Evolutionary conservation across 129 eudicot species (phyloP).

Genomic region (Chrysanthemum makinoi): DNA sequence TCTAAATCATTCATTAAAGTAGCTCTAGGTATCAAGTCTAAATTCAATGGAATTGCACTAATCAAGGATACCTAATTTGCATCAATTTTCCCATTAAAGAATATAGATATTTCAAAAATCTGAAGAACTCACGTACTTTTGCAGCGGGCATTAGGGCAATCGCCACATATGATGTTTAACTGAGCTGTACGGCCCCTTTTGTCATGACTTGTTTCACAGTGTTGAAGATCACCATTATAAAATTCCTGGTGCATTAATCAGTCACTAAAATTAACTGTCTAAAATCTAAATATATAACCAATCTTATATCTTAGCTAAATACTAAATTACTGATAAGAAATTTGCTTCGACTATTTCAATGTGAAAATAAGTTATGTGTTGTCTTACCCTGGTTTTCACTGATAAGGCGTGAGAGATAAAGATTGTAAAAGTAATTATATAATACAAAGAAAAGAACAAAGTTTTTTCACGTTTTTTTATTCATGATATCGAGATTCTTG

Average conservation of each 20-base stretch:
- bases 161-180: constrained; percentile 84
- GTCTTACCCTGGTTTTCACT: background rate
- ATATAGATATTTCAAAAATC: too few relatives aligned
- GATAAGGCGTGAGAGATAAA: constrained; percentile 1
- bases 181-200: constrained; percentile 93
- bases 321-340: background rate
- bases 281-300: background rate
- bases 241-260: constrained; percentile 50
- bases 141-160: constrained; percentile 73
- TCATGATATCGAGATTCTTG: constrained; percentile 1
- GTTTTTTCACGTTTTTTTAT: background rate
- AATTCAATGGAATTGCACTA: too few relatives aligned
- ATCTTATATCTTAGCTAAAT: background rate
- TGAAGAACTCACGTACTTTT: constrained; percentile 47
- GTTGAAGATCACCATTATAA: constrained; percentile 65
- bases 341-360: background rate
- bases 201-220: constrained; percentile 71
- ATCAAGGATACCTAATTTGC: too few relatives aligned
- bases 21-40: too few relatives aligned
- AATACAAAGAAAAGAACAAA: constrained; percentile 11
- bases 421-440: background rate
- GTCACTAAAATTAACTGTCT: background rate
- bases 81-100: too few relatives aligned
- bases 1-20: too few relatives aligned
- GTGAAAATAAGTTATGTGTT: background rate